These are phyloP conservation scores for Iris pallida DNA, from an alignment of 116 monocot species.

Conservation along the genomic window DNA sequence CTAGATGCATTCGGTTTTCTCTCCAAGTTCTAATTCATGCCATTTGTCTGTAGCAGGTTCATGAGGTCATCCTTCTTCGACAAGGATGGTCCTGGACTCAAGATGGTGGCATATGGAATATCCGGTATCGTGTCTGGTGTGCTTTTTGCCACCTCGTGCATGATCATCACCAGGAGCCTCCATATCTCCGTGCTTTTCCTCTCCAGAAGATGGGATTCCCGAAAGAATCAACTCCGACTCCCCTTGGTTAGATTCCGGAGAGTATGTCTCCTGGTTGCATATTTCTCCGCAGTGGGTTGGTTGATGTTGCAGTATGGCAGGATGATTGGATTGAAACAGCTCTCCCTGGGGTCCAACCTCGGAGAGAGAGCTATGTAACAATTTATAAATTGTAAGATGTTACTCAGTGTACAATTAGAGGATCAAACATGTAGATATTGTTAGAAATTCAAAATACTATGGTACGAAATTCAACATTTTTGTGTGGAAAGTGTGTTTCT, in stretches of 20 bases:
- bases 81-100: constrained; percentile 4
- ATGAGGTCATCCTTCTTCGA: constrained; percentile 23
- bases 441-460: no score
- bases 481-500: no score
- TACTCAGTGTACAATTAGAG: no score
- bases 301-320: constrained; percentile 59
- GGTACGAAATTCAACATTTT: no score
- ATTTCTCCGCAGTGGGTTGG: constrained; percentile 63
- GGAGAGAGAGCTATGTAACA: constrained; percentile 19
- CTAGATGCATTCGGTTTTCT: no score
- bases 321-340: constrained; percentile 65
- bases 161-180: constrained; percentile 21
- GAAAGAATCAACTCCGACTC: constrained; percentile 26
- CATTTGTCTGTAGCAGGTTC: constrained; percentile 24
- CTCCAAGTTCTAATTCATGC: no score
- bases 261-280: constrained; percentile 53
- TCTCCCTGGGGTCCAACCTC: constrained; percentile 22
- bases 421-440: no score
- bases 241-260: constrained; percentile 26
- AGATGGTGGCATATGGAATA: constrained; percentile 13
- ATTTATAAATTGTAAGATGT: not conserved
- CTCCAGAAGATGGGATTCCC: constrained; percentile 12
- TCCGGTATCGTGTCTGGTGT: constrained; percentile 42
- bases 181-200: constrained; percentile 14
- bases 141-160: constrained; percentile 29